A percentile compares a stretch with the other conserved stretches of the same genome.
Evolutionary conservation across 129 eudicot genomes (phyloP).

Genomic region (Dittrichia graveolens): DNA sequence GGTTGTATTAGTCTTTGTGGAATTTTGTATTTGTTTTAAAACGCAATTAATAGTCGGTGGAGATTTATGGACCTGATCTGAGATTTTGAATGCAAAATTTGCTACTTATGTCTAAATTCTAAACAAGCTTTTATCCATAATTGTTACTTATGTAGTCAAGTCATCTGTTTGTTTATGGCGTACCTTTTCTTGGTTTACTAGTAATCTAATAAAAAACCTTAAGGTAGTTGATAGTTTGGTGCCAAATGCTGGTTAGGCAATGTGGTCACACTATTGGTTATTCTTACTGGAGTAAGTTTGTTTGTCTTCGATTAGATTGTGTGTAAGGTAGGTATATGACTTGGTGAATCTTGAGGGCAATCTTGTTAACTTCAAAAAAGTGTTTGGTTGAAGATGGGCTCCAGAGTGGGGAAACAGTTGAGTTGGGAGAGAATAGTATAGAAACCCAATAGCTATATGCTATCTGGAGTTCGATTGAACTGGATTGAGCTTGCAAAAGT

Average conservation of each 20-base stretch:
- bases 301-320: neutral
- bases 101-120: neutral
- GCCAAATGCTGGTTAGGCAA: neutral
- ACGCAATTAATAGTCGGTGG: neutral
- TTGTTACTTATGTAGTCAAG: too few species aligned
- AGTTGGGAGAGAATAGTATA: neutral
- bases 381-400: neutral
- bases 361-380: neutral
- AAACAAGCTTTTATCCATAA: too few species aligned
- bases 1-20: neutral
- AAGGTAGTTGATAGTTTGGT: neutral
- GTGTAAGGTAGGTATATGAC: neutral
- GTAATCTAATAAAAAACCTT: neutral
- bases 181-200: too few species aligned
- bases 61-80: slow-evolving; percentile 11
- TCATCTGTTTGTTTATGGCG: too few species aligned
- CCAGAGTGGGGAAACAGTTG: neutral
- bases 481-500: neutral
- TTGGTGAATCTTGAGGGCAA: slow-evolving; percentile 1
- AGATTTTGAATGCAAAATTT: slow-evolving; percentile 12
- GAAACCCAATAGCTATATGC: neutral
- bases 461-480: neutral
- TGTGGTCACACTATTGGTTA: neutral
- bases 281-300: neutral
- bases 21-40: neutral